phyloP scores from a whole-genome alignment of 192 early-diverging fungal genomes.

The Gonapodya sp. region DNA sequence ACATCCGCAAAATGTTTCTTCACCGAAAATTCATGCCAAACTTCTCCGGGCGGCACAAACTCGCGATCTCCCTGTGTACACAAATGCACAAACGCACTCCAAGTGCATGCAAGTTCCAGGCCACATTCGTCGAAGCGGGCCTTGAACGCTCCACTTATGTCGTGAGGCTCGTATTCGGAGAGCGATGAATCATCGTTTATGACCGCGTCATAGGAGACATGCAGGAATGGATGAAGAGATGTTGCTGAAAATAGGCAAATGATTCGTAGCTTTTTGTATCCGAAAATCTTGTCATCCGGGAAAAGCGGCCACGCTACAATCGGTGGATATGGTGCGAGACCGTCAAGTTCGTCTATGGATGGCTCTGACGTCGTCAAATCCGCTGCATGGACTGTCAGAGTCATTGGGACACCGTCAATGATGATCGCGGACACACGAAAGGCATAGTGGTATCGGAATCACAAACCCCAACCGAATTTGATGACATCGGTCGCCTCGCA shows the following conservation, averaged over 20 bases:
- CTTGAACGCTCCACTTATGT: neutral
- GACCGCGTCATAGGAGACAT: neutral
- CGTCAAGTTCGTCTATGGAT: neutral
- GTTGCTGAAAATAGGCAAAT: neutral
- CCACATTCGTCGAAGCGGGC: neutral
- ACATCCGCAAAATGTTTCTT: neutral
- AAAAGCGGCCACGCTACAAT: conserved; percentile 4
- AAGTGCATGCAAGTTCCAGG: neutral
- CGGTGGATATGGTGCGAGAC: neutral
- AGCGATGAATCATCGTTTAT: neutral
- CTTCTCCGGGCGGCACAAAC: neutral
- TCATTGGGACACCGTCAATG: neutral
- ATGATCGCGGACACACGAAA: neutral
- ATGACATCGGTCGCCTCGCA: neutral
- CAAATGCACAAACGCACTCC: neutral
- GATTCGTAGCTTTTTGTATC: neutral
- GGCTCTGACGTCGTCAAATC: neutral
- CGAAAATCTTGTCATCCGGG: neutral
- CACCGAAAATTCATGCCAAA: neutral
- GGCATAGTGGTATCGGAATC: neutral
- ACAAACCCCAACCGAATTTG: neutral
- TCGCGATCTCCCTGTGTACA: neutral
- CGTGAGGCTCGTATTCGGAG: neutral
- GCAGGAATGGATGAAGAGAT: neutral
- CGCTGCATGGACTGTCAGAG: neutral